Base-by-base conservation (phyloP, 352 stramenopile species). In the Globisporangium canariense region DNA sequence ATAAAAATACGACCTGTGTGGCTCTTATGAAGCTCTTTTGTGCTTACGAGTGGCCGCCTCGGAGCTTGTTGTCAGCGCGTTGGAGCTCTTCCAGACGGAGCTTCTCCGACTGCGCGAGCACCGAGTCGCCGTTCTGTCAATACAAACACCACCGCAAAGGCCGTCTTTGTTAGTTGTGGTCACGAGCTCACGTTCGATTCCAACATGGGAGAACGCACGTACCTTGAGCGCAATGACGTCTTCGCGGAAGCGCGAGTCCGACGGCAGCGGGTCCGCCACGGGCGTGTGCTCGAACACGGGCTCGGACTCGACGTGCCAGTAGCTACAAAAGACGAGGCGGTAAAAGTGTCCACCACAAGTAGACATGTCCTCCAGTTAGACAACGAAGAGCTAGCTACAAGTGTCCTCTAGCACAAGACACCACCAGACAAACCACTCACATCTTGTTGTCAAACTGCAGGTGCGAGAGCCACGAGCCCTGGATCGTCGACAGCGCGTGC, bases 291-390 rank as follows among this genome's bases (percentile, higher is more conserved):
- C 69, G 50, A 84, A 89, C 9, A 75, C 77, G 16, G 84, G 82
- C 62, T 89, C 82, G 0, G 80, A 84, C 36, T 89, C 79, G 22
- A 91, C 71, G 40, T 91, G 76, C 84, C 84, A 93, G 58, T 89
- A 90, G 3, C 76, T 84, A 45, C 18, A 57, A 3, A 65, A 34
- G 11, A 57, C 16, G 40, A 40, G 6, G 10, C 47, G 25, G 25
- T 28, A 28, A 54, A 56, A 28, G 20, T 14, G 51, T 57, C 30
- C 51, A 43, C 51, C 7, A 41, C 4, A 57, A 16, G 18, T 43
- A 41, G 51, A 57, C 28, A 50, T 52, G 40, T 36, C 6, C 13
- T 18, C n/a, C 34, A 65, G 47, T 41, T 14, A 58, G 52, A 41
- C 36, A 25, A 30, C 47, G 13, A 9, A 34, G 34, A 25, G 20